Evolutionary conservation across 306 rosid species (phyloP), one percentile per base, ranked within the genome.

Genomic region (Inga laurina): DNA sequence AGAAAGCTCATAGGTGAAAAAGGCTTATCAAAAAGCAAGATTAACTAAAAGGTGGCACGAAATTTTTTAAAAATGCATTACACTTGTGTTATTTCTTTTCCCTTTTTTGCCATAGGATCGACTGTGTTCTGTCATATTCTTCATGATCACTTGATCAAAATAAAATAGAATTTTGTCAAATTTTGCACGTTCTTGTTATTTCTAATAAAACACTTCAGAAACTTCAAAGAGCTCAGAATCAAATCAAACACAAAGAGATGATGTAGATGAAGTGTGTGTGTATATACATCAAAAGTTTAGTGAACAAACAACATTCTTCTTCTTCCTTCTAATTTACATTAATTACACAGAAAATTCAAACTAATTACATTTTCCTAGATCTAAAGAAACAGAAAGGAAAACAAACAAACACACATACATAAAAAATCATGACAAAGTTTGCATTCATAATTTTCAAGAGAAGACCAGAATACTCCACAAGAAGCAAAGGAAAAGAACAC

Each of bases 1-100:
- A 79, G 93, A 91, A 81, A 90, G 91, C 75, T 85, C 94, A 75
- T 88, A 90, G 24, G 96, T 92, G 76, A 96, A 92, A 79, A 92
- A 89, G 82, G 97, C 94, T 73, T 93, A 92, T 64, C 98, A 93
- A 88, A 93, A 92, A 87, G 97, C 98, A 84, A 93, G 96, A 82
- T 84, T 96, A 64, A 27, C 27, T 27, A 27, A 27, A 27, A 27
- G 27, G 27, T 27, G 27, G 27, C 27, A 27, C 27, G 27, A 27
- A 27, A 27, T 27, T 27, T 27, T 27, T 27, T 0, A 27, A 27
- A 27, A 27, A 27, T 27, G 27, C 27, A 27, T 27, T 27, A 27
- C 27, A 27, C 27, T 12, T 69, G 27, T 37, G 22, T 37, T 21
- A n/a, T 7, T 39, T 69, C 49, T 69, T 18, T 35, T 2, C 24